These are phyloP conservation scores for Penicillium angulare DNA, from an alignment of 495 filamentous ascomycete genomes.

Conservation along the genomic window DNA sequence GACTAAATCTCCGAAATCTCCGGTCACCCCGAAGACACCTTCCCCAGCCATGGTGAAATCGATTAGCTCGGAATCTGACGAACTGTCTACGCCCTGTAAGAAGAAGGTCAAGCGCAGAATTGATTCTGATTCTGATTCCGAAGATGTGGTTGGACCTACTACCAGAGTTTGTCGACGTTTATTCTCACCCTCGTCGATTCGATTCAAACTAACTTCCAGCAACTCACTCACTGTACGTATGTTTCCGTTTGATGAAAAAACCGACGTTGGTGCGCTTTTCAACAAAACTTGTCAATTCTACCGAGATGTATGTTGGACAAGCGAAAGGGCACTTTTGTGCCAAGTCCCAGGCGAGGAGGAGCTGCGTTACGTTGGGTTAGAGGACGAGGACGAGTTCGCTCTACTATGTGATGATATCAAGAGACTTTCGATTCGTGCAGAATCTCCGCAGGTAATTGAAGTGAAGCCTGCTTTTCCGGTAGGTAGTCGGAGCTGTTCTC, in stretches of 20 bases:
- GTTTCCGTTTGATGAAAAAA: slow-evolving; percentile 15
- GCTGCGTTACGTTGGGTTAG: slow-evolving; percentile 18
- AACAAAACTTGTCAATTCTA: slow-evolving; percentile 23
- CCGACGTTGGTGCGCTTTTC: slow-evolving; percentile 13
- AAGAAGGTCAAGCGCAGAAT: not conserved
- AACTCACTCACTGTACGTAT: not conserved
- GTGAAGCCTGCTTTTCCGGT: too few species aligned
- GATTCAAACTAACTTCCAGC: slow-evolving; percentile 9
- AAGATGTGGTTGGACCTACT: not conserved
- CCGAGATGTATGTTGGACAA: not conserved
- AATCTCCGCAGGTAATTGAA: slow-evolving; percentile 6
- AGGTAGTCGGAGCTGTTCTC: too few species aligned
- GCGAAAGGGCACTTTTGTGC: slow-evolving; percentile 11
- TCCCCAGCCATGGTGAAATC: too few species aligned
- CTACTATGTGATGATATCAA: slow-evolving; percentile 18
- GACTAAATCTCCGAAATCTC: too few species aligned
- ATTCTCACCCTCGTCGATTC: not conserved
- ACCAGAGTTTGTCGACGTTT: not conserved
- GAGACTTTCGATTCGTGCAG: not conserved
- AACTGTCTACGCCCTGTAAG: not conserved
- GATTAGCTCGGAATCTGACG: not conserved
- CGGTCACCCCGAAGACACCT: not conserved
- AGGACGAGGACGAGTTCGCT: slow-evolving; percentile 21
- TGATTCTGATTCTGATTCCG: not conserved
- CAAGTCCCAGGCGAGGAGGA: slow-evolving; percentile 15